Percentiles rank a stretch among this genome's conserved stretches.
Conservation (phyloP, 2,329 filamentous ascomycete species). For the Colletotrichum chlorophyti region DNA sequence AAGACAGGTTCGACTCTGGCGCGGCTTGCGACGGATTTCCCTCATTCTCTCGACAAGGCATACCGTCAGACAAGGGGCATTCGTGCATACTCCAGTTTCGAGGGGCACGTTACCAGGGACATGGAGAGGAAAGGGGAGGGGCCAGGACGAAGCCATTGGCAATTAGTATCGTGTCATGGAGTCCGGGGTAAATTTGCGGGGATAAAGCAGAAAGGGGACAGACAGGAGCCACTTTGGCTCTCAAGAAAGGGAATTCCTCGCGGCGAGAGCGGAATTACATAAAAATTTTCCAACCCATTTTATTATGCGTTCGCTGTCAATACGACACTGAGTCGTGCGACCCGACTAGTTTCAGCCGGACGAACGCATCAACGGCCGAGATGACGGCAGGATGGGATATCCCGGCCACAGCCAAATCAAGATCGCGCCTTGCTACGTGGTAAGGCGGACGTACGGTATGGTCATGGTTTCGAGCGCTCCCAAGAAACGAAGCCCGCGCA, state of each 20-base stretch:
- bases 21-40: slow-evolving; percentile 9
- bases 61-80: too few relatives aligned
- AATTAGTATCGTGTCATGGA: slow-evolving; percentile 26
- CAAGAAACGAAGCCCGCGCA: neutral
- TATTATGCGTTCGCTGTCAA: neutral
- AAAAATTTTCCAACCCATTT: neutral
- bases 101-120: too few relatives aligned
- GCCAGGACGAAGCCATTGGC: slow-evolving; percentile 13
- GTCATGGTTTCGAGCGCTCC: neutral
- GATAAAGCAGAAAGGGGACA: too few relatives aligned
- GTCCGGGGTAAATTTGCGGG: slow-evolving; percentile 25
- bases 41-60: neutral
- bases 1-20: neutral
- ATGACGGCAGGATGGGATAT: slow-evolving; percentile 10
- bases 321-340: slow-evolving; percentile 5
- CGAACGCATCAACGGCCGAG: slow-evolving; percentile 17
- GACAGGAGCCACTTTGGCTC: neutral
- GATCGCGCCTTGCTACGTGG: too few relatives aligned
- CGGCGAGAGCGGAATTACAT: neutral
- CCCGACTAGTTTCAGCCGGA: slow-evolving; percentile 5
- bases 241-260: neutral
- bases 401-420: neutral
- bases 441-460: too few relatives aligned
- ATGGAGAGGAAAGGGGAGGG: too few relatives aligned
- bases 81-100: too few relatives aligned